Conservation (phyloP, 169 alveolate species). For the Plasmodium gallinaceum region DNA sequence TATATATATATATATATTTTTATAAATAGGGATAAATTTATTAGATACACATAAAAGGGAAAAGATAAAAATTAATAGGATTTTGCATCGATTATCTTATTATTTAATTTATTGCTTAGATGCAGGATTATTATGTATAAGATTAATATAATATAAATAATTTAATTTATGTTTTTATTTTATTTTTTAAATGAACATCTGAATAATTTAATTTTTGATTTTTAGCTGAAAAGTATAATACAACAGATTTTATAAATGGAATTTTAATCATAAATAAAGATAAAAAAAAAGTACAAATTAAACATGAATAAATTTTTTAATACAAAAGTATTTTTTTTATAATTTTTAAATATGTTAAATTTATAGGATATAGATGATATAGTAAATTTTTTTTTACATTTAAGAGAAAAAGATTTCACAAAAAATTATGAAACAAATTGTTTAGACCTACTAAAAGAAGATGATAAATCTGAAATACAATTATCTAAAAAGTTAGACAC, state of each 20-base stretch:
- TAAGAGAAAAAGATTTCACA: conserved; percentile 36
- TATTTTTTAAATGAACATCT: neutral
- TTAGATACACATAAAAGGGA: conserved; percentile 62
- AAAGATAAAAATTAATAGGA: conserved; percentile 26
- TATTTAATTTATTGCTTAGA: conserved; percentile 41
- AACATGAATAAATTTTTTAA: neutral
- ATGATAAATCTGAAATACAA: neutral
- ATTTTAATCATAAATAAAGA: conserved; percentile 21
- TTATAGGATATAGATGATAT: conserved; percentile 21
- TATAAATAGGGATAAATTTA: conserved; percentile 31
- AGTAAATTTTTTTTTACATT: conserved; percentile 36
- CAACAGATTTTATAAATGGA: conserved; percentile 54
- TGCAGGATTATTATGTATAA: conserved; percentile 52
- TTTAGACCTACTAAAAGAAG: conserved; percentile 20
- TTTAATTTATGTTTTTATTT: neutral
- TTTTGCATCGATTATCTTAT: conserved; percentile 57
- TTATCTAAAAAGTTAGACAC: conserved; percentile 1
- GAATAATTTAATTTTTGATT: neutral
- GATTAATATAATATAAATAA: neutral
- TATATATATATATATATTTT: neutral
- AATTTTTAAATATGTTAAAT: neutral
- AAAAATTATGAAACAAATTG: conserved; percentile 21
- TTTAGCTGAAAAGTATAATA: conserved; percentile 48
- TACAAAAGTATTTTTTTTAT: neutral
- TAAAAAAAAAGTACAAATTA: conserved; percentile 10